Evolutionary conservation across 2,329 filamentous ascomycete genomes (phyloP).

Genomic region (Trichoderma endophyticum): DNA sequence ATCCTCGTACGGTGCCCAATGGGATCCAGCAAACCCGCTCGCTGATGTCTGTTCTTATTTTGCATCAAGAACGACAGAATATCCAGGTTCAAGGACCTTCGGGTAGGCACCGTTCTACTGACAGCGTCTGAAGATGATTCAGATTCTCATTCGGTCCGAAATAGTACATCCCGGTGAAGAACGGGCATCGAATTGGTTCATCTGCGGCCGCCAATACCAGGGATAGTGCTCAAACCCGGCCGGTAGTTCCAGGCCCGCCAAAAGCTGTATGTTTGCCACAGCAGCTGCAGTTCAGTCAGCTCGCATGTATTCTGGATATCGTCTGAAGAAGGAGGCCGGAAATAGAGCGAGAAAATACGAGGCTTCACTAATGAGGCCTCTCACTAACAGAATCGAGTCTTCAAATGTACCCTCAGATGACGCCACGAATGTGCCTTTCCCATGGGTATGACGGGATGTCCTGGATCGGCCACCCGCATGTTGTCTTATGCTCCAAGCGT

Average conservation of each 20-base stretch:
- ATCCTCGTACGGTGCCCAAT: neutral
- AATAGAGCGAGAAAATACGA: neutral
- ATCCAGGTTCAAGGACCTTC: neutral
- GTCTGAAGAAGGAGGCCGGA: neutral
- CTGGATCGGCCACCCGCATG: slow-evolving; percentile 5
- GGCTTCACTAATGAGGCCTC: neutral
- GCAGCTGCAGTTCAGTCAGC: neutral
- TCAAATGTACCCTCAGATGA: neutral
- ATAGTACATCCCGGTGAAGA: neutral
- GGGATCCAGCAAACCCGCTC: neutral
- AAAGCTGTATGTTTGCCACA: neutral
- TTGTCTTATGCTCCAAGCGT: slow-evolving; percentile 1
- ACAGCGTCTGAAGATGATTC: neutral
- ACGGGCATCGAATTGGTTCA: neutral
- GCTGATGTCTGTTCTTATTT: neutral
- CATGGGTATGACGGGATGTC: neutral
- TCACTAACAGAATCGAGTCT: neutral
- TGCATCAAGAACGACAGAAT: neutral
- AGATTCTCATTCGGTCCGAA: slow-evolving; percentile 13
- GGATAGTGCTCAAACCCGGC: neutral
- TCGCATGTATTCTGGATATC: neutral
- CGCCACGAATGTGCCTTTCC: neutral
- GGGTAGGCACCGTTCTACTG: neutral
- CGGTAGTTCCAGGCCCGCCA: neutral
- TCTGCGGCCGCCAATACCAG: neutral